Percentiles rank a stretch among this genome's conserved stretches.
Conservation (phyloP, 768 basidiomycete genomes). For the Hirschioporus abietinus region DNA sequence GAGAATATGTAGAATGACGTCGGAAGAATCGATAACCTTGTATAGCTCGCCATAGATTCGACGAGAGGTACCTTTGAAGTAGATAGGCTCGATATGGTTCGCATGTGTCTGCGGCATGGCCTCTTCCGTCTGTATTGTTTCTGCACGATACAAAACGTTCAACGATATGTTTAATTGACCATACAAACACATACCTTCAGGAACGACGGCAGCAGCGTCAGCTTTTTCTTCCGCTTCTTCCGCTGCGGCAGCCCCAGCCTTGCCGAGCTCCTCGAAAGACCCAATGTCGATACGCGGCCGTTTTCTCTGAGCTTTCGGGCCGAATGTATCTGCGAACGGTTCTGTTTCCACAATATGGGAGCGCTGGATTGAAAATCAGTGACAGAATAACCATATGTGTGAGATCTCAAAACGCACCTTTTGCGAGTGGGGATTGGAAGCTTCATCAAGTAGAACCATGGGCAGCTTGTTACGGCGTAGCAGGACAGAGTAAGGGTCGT, state of each 20-base stretch:
- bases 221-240: conserved; percentile 42
- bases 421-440: conserved; percentile 69
- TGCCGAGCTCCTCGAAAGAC: conserved; percentile 85
- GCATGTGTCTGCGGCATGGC: conserved; percentile 61
- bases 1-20: conserved; percentile 91
- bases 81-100: conserved; percentile 84
- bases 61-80: conserved; percentile 90
- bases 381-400: background rate
- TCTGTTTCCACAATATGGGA: conserved; percentile 96
- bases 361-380: conserved; percentile 40
- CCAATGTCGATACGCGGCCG: conserved; percentile 83
- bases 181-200: conserved; percentile 27
- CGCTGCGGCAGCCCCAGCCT: conserved; percentile 49
- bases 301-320: conserved; percentile 93
- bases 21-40: conserved; percentile 98
- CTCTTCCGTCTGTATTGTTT: conserved; percentile 44
- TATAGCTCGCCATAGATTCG: conserved; percentile 98
- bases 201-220: conserved; percentile 28
- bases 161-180: background rate
- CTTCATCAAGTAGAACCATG: conserved; percentile 92
- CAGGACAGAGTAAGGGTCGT: conserved; percentile 95
- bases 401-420: conserved; percentile 44
- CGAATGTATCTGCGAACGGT: conserved; percentile 91
- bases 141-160: conserved; percentile 20
- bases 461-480: conserved; percentile 93